Conservation (phyloP, 1,284 basidiomycete genomes). For the Microbotryomycetes sp. region DNA sequence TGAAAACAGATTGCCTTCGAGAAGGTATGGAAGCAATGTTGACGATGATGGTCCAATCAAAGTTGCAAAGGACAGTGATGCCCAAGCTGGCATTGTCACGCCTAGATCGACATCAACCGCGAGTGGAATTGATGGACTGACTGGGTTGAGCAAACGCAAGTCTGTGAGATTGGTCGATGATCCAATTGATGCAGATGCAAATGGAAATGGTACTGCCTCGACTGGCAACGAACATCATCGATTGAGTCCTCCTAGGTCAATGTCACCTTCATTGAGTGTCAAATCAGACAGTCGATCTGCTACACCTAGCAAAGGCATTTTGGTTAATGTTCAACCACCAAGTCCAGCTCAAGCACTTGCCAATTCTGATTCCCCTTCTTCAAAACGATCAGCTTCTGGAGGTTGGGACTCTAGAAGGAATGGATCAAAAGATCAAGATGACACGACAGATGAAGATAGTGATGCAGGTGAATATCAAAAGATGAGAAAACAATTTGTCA, state of each 20-base stretch:
- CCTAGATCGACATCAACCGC: not conserved
- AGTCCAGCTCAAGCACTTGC: not conserved
- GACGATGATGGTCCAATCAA: not conserved
- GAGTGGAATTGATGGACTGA: not conserved
- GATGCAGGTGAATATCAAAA: slow-evolving; percentile 26
- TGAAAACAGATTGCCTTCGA: slow-evolving; percentile 6
- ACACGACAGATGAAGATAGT: slow-evolving; percentile 25
- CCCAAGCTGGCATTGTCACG: not conserved
- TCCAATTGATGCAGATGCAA: slow-evolving; percentile 7
- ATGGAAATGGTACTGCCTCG: slow-evolving; percentile 4
- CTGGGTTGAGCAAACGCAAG: slow-evolving; percentile 30
- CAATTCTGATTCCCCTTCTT: not conserved
- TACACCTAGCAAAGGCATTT: slow-evolving; percentile 15
- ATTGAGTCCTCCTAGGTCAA: slow-evolving; percentile 11
- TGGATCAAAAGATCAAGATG: slow-evolving; percentile 14
- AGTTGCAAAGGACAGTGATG: not conserved
- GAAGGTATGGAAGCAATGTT: slow-evolving; percentile 12
- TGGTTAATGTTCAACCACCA: slow-evolving; percentile 20
- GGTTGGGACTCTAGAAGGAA: slow-evolving; percentile 9
- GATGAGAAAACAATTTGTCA: slow-evolving; percentile 22
- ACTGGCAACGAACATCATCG: slow-evolving; percentile 18
- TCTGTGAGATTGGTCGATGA: slow-evolving; percentile 33
- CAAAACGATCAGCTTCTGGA: not conserved
- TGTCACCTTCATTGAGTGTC: not conserved
- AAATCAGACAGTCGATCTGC: not conserved